Evolutionary conservation across 129 eudicot species (phyloP).

Genomic region (Escallonia herrerae): DNA sequence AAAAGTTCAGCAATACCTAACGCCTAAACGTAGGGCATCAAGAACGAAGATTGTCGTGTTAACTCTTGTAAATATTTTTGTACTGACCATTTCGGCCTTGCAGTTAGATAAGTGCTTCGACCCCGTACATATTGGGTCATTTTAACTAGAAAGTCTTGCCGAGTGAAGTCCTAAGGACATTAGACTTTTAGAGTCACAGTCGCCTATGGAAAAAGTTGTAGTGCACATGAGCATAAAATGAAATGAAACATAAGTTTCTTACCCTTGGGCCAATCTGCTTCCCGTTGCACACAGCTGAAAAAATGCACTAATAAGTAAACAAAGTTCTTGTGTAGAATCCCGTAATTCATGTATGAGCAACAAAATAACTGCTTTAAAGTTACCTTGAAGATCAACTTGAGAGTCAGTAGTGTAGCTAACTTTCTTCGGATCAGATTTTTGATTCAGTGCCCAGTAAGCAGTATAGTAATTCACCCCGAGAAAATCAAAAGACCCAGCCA

Average conservation of each 20-base stretch:
- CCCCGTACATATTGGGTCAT: too few relatives aligned
- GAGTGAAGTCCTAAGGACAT: too few relatives aligned
- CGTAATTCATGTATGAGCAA: neutral
- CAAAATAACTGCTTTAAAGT: too few relatives aligned
- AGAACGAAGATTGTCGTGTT: neutral
- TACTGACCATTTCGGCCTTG: too few relatives aligned
- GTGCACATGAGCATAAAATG: too few relatives aligned
- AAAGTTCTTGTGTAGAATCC: neutral
- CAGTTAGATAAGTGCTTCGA: too few relatives aligned
- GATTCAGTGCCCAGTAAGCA: constrained; percentile 19
- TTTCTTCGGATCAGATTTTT: neutral
- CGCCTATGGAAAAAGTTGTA: too few relatives aligned
- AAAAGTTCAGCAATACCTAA: too few relatives aligned
- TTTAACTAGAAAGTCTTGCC: constrained; percentile 5
- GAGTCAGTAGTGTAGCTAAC: constrained; percentile 19
- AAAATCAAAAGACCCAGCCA: constrained; percentile 30
- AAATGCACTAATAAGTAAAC: neutral
- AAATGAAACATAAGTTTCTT: neutral
- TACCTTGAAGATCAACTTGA: neutral
- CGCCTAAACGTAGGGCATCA: neutral
- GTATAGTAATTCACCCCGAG: constrained; percentile 35
- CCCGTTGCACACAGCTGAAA: constrained; percentile 27
- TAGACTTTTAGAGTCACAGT: too few relatives aligned
- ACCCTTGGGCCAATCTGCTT: constrained; percentile 23
- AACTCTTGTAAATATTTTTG: neutral